These are phyloP conservation scores for Cerioporus squamosus DNA, from an alignment of 1,284 basidiomycete genomes.

Conservation along the genomic window DNA sequence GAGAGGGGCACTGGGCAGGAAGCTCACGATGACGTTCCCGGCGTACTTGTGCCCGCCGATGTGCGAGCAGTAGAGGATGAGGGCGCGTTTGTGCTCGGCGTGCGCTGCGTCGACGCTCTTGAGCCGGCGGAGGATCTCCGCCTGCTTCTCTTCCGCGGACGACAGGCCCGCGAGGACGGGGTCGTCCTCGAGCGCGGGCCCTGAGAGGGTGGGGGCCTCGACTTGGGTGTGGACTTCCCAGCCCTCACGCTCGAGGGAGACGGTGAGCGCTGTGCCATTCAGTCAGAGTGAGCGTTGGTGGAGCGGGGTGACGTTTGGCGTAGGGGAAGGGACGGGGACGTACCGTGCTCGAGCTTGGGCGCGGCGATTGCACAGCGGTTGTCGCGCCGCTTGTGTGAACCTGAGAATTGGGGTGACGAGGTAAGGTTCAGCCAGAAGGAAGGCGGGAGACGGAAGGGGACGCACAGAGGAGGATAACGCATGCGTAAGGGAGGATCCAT, in stretches of 20 bases:
- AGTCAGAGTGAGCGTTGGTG: background rate
- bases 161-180: conserved; percentile 46
- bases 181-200: conserved; percentile 59
- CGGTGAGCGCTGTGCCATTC: conserved; percentile 56
- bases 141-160: conserved; percentile 43
- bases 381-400: conserved; percentile 91
- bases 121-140: conserved; percentile 52
- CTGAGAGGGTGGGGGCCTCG: conserved; percentile 63
- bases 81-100: conserved; percentile 52
- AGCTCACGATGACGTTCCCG: conserved; percentile 86
- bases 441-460: background rate
- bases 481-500: conserved; percentile 77
- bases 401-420: conserved; percentile 42
- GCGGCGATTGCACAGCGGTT: conserved; percentile 89
- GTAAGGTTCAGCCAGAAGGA: background rate
- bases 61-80: conserved; percentile 87
- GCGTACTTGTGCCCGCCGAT: conserved; percentile 91
- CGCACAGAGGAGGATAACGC: conserved; percentile 83
- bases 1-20: too few relatives aligned
- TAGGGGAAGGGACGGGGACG: conserved; percentile 30
- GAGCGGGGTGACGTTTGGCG: background rate
- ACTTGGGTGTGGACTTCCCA: conserved; percentile 79
- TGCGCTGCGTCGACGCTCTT: conserved; percentile 52
- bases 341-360: conserved; percentile 78
- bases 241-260: conserved; percentile 64